Conservation (phyloP, 1,139 yeast genomes). For the Hyphopichia khmerensis region DNA sequence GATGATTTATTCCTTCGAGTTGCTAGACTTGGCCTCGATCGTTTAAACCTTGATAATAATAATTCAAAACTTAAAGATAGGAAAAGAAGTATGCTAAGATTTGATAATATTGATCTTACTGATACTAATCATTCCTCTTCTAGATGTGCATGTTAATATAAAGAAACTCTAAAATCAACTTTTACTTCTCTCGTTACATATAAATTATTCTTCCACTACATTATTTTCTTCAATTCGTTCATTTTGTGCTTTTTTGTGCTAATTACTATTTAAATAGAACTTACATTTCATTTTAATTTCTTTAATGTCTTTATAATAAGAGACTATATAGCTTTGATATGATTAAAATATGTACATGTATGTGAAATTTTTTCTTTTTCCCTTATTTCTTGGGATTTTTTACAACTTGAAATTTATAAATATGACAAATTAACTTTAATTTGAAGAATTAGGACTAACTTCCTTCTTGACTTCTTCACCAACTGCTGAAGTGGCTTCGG, state of each 20-base stretch:
- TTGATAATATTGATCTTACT: slow-evolving; percentile 40
- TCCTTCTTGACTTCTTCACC: slow-evolving; percentile 2
- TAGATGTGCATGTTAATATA: slow-evolving; percentile 25
- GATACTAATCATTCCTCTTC: slow-evolving; percentile 10
- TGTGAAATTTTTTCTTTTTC: no score
- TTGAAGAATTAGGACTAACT: no score
- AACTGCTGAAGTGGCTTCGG: not conserved
- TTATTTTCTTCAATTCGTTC: not conserved
- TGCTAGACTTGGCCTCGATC: slow-evolving; percentile 39
- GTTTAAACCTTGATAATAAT: slow-evolving; percentile 8
- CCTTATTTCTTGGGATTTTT: no score
- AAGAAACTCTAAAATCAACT: no score
- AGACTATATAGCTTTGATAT: not conserved
- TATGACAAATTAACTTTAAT: no score
- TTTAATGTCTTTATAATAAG: not conserved
- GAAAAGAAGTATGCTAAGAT: slow-evolving; percentile 28
- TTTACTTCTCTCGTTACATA: not conserved
- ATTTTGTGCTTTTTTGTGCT: no score
- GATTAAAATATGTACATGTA: not conserved
- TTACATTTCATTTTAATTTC: no score
- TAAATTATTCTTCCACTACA: not conserved
- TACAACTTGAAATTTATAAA: no score
- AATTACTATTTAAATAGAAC: no score
- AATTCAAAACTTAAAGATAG: slow-evolving; percentile 4
- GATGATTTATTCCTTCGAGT: slow-evolving; percentile 42